phyloP scores from a whole-genome alignment of 2,329 filamentous ascomycete genomes.

The Calonectria crousiana region DNA sequence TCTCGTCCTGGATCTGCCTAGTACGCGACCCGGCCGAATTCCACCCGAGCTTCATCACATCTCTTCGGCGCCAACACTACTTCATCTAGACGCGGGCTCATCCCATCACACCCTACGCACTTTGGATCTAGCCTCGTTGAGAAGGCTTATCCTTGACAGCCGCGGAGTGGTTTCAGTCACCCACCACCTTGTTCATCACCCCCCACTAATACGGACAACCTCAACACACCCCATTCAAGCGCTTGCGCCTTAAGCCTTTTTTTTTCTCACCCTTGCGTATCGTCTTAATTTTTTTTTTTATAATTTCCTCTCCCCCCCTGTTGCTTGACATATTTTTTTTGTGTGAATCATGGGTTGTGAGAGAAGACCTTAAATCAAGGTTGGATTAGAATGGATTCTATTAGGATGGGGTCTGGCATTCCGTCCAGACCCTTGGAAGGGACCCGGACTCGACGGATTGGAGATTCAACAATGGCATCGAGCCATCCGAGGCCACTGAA shows the following conservation, averaged over 20 bases:
- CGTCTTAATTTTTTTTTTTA: conserved; percentile 15
- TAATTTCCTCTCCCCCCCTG: conserved; percentile 13
- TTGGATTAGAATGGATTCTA: conserved; percentile 58
- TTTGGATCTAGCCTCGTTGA: conserved; percentile 39
- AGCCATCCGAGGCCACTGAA: conserved; percentile 40
- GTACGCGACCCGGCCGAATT: conserved; percentile 29
- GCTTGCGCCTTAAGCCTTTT: conserved; percentile 28
- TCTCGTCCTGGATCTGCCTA: conserved; percentile 32
- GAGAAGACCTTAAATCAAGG: conserved; percentile 37
- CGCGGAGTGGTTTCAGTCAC: conserved; percentile 37
- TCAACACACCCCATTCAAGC: conserved; percentile 36
- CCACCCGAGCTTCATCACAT: conserved; percentile 24
- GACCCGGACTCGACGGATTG: conserved; percentile 44
- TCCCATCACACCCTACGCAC: conserved; percentile 42
- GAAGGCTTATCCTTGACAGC: conserved; percentile 36
- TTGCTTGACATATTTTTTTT: not conserved
- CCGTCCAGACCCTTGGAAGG: conserved; percentile 55
- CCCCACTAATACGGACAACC: conserved; percentile 46
- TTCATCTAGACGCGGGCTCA: conserved; percentile 39
- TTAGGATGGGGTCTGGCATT: conserved; percentile 55
- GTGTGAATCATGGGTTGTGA: conserved; percentile 37
- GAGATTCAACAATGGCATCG: conserved; percentile 35
- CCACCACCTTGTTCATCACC: conserved; percentile 39
- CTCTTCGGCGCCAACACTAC: conserved; percentile 34
- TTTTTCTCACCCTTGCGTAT: conserved; percentile 24